These are phyloP conservation scores for Zygosaccharomyces sapae DNA, from an alignment of 1,139 yeast species.

Conservation along the genomic window DNA sequence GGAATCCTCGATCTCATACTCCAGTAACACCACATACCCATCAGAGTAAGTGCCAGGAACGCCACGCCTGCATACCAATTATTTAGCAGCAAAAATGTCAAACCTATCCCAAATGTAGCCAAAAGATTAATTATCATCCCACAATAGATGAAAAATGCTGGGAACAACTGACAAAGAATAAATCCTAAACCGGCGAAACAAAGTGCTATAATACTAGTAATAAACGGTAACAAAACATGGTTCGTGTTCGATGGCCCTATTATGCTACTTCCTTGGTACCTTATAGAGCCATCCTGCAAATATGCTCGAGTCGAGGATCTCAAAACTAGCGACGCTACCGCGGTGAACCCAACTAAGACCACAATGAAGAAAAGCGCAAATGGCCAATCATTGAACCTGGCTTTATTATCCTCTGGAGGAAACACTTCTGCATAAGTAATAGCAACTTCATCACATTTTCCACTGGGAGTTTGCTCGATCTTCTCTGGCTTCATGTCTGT, in stretches of 20 bases:
- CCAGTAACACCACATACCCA: conserved; percentile 74
- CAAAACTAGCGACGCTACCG: conserved; percentile 64
- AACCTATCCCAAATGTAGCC: conserved; percentile 70
- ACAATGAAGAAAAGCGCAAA: conserved; percentile 60
- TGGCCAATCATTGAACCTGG: conserved; percentile 69
- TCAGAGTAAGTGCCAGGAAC: conserved; percentile 56
- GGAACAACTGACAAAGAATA: conserved; percentile 57
- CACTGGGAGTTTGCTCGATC: conserved; percentile 26
- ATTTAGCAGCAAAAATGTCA: conserved; percentile 58
- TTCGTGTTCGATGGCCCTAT: conserved; percentile 70
- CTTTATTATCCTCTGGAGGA: conserved; percentile 47
- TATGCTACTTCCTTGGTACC: conserved; percentile 55
- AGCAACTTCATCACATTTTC: conserved; percentile 41
- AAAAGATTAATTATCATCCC: conserved; percentile 66
- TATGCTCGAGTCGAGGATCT: conserved; percentile 57
- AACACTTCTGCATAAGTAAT: conserved; percentile 54
- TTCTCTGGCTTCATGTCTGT: not conserved
- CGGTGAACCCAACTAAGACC: conserved; percentile 65
- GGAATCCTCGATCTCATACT: conserved; percentile 64
- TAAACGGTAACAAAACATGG: conserved; percentile 66
- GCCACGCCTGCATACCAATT: conserved; percentile 81
- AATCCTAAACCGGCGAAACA: conserved; percentile 56
- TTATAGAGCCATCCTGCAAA: conserved; percentile 59
- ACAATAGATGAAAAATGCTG: conserved; percentile 62
- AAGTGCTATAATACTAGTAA: conserved; percentile 58